Evolutionary conservation across 345 rosid species (phyloP), one percentile per base, ranked within the genome.

Genomic region (Eucalyptus brandiana): DNA sequence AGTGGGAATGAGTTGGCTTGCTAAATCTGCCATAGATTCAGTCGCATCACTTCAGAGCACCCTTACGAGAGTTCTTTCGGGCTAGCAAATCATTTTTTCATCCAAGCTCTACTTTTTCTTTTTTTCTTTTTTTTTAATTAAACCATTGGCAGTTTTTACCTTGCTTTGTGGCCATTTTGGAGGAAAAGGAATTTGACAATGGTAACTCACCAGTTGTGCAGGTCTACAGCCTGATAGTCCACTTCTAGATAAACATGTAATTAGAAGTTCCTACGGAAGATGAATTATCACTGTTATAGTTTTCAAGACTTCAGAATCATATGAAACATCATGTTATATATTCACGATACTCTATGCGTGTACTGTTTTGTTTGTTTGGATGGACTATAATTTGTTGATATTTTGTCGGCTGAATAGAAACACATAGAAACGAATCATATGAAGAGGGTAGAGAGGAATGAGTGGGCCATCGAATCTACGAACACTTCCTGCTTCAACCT

Each of bases 1-100:
- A 93, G 99, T 97, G 34, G 98, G 99, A 32, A 88, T 97, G 89
- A 97, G 99, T 93, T 97, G 99, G 99, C 93, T 97, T 85, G 90
- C 97, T 53, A 97, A 94, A 91, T 96, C 98, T 40, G 94, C 95
- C 47, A 91, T 97, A 89, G 98, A 97, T 89, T 94, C 98, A 54
- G 94, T 97, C 87, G 98, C 98, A 86, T 92, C 92, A 19, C 51
- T 97, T 45, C 99, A 97, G 90, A 95, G 93, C 93, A 94, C 93
- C 88, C 87, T 97, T 76, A 89, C 94, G 45, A 96, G 94, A 94
- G 94, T 91, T 62, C 90, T 97, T 76, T 95, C 96, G 50, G 94
- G 97, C 88, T 87, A 88, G 53, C 62, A 83, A 87, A 62, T 80
- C 23, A 28, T 32, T 48, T 48, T 81, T 48, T 69, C 28, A 47